Percentiles rank a stretch among this genome's conserved stretches.
Conservation (phyloP, 176 grass and related monocot species). For the Tillandsia fasciculata region DNA sequence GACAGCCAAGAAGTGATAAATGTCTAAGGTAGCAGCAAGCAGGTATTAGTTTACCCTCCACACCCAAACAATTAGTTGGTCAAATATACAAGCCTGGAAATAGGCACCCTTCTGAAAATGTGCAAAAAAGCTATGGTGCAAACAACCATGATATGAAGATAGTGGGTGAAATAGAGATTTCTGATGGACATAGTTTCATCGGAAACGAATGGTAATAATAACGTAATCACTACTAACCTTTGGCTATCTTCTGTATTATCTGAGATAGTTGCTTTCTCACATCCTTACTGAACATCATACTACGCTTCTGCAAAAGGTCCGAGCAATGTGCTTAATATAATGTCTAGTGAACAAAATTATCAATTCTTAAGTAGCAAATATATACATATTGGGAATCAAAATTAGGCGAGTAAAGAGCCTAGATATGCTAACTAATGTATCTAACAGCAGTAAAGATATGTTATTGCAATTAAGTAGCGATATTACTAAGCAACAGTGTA, state of each 20-base stretch:
- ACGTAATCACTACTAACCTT: slow-evolving; percentile 37
- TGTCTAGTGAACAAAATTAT: not conserved
- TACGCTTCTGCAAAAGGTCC: slow-evolving; percentile 39
- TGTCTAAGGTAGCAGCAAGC: not conserved
- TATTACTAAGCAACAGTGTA: too few species aligned
- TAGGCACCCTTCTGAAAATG: too few species aligned
- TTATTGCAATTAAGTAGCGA: too few species aligned
- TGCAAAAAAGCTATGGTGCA: too few species aligned
- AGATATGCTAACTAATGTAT: not conserved
- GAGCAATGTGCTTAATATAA: not conserved
- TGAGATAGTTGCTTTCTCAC: slow-evolving; percentile 90
- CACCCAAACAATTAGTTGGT: too few species aligned
- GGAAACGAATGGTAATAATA: not conserved
- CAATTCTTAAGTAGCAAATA: slow-evolving; percentile 11
- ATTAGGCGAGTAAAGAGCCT: not conserved
- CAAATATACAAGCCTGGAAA: too few species aligned
- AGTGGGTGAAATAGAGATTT: not conserved
- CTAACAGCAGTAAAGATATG: too few species aligned
- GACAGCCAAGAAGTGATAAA: not conserved
- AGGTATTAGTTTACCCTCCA: too few species aligned
- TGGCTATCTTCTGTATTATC: slow-evolving; percentile 75
- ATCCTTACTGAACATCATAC: slow-evolving; percentile 96
- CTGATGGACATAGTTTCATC: not conserved
- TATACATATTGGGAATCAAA: not conserved
- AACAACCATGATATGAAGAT: not conserved